Evolutionary conservation across 495 filamentous ascomycete genomes (phyloP).

Genomic region (Diplogelasinospora grovesii): DNA sequence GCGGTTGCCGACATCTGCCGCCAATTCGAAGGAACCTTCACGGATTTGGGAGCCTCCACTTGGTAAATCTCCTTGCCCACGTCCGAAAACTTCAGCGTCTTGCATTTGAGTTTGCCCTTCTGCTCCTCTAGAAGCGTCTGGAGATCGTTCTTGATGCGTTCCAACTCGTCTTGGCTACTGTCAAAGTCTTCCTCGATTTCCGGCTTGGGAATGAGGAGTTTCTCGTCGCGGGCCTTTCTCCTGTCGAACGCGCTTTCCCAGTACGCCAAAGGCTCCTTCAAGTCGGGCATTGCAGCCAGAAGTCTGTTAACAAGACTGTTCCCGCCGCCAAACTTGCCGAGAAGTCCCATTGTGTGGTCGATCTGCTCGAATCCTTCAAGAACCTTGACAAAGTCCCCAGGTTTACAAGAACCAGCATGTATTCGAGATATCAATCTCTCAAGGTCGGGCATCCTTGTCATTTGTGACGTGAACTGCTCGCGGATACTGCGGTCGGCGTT

Average conservation of each 20-base stretch:
- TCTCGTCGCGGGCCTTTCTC: slow-evolving; percentile 64
- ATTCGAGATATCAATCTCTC: slow-evolving; percentile 92
- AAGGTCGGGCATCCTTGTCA: slow-evolving; percentile 88
- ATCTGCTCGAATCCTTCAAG: slow-evolving; percentile 97
- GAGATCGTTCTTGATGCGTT: slow-evolving; percentile 63
- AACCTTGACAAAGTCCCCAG: slow-evolving; percentile 88
- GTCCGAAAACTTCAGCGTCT: slow-evolving; percentile 74
- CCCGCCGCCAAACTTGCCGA: slow-evolving; percentile 60
- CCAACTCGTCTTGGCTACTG: slow-evolving; percentile 69
- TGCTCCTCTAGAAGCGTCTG: slow-evolving; percentile 63
- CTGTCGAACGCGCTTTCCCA: slow-evolving; percentile 96
- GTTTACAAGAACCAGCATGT: slow-evolving; percentile 80
- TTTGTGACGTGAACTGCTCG: slow-evolving; percentile 75
- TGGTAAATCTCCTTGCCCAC: slow-evolving; percentile 97
- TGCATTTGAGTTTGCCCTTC: slow-evolving; percentile 56
- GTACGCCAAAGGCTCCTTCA: slow-evolving; percentile 61
- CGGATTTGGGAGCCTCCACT: slow-evolving; percentile 79
- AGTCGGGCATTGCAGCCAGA: slow-evolving; percentile 75
- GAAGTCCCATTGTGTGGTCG: slow-evolving; percentile 77
- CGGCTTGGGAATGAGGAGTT: slow-evolving; percentile 70
- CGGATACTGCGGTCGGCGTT: slow-evolving; percentile 73
- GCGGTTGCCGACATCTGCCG: slow-evolving; percentile 92
- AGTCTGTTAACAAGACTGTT: slow-evolving; percentile 81
- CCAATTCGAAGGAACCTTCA: slow-evolving; percentile 85
- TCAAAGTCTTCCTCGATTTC: slow-evolving; percentile 94